A percentile compares a stretch with the other conserved stretches of the same genome.
phyloP scores from a whole-genome alignment of 2,329 filamentous ascomycete species.

The Clarireedia sp. region DNA sequence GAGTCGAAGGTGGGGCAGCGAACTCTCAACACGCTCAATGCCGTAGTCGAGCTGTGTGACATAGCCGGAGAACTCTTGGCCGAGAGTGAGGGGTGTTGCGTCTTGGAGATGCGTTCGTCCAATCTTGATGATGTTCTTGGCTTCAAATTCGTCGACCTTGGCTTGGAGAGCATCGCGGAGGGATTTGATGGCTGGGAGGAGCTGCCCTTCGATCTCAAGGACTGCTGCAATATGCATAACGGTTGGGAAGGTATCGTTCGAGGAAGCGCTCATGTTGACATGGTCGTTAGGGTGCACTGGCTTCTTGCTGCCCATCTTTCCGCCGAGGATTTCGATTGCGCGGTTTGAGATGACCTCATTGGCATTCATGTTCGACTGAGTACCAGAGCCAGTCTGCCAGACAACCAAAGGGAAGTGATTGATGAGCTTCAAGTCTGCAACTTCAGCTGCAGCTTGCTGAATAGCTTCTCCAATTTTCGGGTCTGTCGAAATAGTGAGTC shows the following conservation, averaged over 20 bases:
- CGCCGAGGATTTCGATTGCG: slow-evolving; percentile 94
- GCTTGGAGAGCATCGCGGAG: slow-evolving; percentile 76
- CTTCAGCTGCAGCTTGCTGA: slow-evolving; percentile 87
- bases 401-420: slow-evolving; percentile 98
- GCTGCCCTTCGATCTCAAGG: slow-evolving; percentile 78
- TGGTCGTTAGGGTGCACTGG: slow-evolving; percentile 99
- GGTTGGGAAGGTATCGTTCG: slow-evolving; percentile 98
- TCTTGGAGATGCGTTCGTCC: slow-evolving; percentile 96
- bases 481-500: slow-evolving; percentile 45
- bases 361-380: slow-evolving; percentile 98
- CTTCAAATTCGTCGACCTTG: slow-evolving; percentile 82
- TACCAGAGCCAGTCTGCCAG: slow-evolving; percentile 98
- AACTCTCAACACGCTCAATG: slow-evolving; percentile 76
- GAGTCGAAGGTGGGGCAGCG: slow-evolving; percentile 74
- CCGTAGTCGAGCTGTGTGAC: slow-evolving; percentile 89
- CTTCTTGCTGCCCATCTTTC: slow-evolving; percentile 92
- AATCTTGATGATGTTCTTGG: slow-evolving; percentile 93
- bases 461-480: slow-evolving; percentile 87
- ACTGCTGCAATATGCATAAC: slow-evolving; percentile 99
- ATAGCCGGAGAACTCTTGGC: slow-evolving; percentile 97
- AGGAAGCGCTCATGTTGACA: slow-evolving; percentile 97
- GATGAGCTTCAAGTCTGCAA: slow-evolving; percentile 84
- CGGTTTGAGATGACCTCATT: slow-evolving; percentile 99
- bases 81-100: slow-evolving; percentile 88
- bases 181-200: slow-evolving; percentile 75